Conservation (phyloP, 306 rosid species). For the Potentilla sterilis region DNA sequence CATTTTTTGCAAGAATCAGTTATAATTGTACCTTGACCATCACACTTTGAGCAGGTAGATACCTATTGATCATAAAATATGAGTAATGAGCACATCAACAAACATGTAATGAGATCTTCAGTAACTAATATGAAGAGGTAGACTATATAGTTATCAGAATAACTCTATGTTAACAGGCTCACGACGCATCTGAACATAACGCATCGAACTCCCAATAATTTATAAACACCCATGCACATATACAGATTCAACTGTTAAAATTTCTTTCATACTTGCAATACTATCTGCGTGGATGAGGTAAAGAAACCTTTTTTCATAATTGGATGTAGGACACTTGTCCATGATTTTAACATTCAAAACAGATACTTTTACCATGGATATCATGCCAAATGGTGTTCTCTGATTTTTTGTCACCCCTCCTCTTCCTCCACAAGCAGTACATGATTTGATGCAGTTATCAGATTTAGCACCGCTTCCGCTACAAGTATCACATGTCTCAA, state of each 20-base stretch:
- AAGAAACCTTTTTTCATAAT: background rate
- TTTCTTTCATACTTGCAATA: background rate
- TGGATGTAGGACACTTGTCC: background rate
- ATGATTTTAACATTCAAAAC: background rate
- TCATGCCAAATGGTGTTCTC: slow-evolving; percentile 85
- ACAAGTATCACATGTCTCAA: slow-evolving; percentile 62
- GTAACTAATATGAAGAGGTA: background rate
- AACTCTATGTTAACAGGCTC: background rate
- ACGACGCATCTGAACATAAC: background rate
- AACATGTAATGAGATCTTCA: slow-evolving; percentile 5
- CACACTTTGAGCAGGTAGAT: slow-evolving; percentile 80
- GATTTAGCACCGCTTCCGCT: slow-evolving; percentile 91
- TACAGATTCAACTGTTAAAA: background rate
- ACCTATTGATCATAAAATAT: slow-evolving; percentile 46
- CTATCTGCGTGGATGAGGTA: background rate
- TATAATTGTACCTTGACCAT: slow-evolving; percentile 73
- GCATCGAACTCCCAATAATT: background rate
- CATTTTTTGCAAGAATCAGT: slow-evolving; percentile 67
- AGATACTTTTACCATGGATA: slow-evolving; percentile 64
- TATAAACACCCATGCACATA: background rate
- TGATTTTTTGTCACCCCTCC: slow-evolving; percentile 78
- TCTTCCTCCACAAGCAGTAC: slow-evolving; percentile 79
- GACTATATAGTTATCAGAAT: background rate
- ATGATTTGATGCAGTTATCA: slow-evolving; percentile 52
- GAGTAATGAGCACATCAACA: slow-evolving; percentile 3